phyloP scores from a whole-genome alignment of 2,329 filamentous ascomycete species.

The Biscogniauxia mediterranea region DNA sequence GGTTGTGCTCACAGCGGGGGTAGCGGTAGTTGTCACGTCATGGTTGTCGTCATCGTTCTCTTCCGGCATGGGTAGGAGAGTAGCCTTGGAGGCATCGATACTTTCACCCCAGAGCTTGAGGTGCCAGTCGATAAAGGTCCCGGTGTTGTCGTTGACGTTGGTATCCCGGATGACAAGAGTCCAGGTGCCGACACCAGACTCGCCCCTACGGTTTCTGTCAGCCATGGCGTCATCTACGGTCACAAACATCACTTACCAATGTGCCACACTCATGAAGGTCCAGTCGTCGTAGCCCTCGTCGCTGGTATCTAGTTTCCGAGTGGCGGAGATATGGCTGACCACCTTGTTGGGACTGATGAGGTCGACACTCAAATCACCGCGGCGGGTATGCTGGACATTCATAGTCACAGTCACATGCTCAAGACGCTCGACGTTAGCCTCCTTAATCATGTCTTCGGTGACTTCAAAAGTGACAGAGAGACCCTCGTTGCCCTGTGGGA shows the following conservation, averaged over 20 bases:
- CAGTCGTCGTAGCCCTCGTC: conserved; percentile 80
- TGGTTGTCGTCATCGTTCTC: conserved; percentile 83
- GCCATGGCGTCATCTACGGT: conserved; percentile 10
- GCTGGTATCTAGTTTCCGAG: conserved; percentile 67
- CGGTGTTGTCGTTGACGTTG: conserved; percentile 70
- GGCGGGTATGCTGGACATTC: conserved; percentile 85
- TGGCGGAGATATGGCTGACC: conserved; percentile 77
- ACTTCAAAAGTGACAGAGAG: conserved; percentile 79
- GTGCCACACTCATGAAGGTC: conserved; percentile 98
- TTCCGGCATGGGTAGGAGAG: conserved; percentile 75
- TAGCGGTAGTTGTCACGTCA: conserved; percentile 63
- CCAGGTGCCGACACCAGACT: conserved; percentile 85
- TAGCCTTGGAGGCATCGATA: conserved; percentile 72
- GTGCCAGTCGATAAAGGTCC: conserved; percentile 86
- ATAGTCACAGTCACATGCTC: conserved; percentile 98
- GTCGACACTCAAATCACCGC: conserved; percentile 91
- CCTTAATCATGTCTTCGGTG: conserved; percentile 73
- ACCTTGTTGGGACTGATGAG: conserved; percentile 80
- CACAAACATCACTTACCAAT: conserved; percentile 65
- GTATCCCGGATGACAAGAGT: conserved; percentile 87
- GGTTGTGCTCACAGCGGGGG: conserved; percentile 60
- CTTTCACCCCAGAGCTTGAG: conserved; percentile 91
- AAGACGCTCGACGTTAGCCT: conserved; percentile 79
- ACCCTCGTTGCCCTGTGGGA: conserved; percentile 82
- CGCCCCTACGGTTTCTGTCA: conserved; percentile 63